Percentiles rank a stretch among this genome's conserved stretches.
Conservation (phyloP, 2,329 filamentous ascomycete species). For the Neoarthrinium moseri region DNA sequence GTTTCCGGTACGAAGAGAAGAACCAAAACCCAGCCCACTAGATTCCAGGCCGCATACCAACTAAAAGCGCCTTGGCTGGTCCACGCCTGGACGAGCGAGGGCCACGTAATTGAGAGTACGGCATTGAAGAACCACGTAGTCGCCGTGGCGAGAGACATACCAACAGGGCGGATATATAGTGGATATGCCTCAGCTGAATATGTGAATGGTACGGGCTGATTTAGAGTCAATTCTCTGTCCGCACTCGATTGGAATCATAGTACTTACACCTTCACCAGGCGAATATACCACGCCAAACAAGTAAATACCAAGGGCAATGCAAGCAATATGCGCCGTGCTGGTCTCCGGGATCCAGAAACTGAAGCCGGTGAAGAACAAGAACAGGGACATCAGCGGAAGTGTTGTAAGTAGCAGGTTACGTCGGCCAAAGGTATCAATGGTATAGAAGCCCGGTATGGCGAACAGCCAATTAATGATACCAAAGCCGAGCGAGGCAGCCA, state of each 20-base stretch:
- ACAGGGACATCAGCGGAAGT: slow-evolving; percentile 63
- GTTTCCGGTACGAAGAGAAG: slow-evolving; percentile 42
- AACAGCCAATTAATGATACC: slow-evolving; percentile 66
- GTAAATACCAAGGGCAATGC: slow-evolving; percentile 48
- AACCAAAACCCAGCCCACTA: slow-evolving; percentile 42
- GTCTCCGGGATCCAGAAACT: slow-evolving; percentile 41
- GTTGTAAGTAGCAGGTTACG: slow-evolving; percentile 62
- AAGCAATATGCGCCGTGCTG: slow-evolving; percentile 37
- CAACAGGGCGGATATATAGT: slow-evolving; percentile 59
- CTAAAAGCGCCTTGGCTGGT: slow-evolving; percentile 45
- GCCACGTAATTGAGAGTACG: slow-evolving; percentile 43
- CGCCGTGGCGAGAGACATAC: slow-evolving; percentile 58
- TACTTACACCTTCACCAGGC: slow-evolving; percentile 56
- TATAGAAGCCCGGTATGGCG: slow-evolving; percentile 61
- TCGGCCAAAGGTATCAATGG: slow-evolving; percentile 67
- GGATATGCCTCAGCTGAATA: slow-evolving; percentile 68
- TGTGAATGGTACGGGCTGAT: slow-evolving; percentile 57
- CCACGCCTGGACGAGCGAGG: slow-evolving; percentile 41
- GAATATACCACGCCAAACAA: slow-evolving; percentile 51
- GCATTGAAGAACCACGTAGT: slow-evolving; percentile 48
- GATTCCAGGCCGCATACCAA: slow-evolving; percentile 49
- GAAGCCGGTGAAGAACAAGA: slow-evolving; percentile 45
- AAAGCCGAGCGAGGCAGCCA: slow-evolving; percentile 61
- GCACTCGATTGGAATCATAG: too few species aligned
- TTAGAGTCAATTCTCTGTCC: background rate